A percentile compares a stretch with the other conserved stretches of the same genome.
Evolutionary conservation across 2,329 filamentous ascomycete species (phyloP).

Genomic region (Clarireedia paspali): DNA sequence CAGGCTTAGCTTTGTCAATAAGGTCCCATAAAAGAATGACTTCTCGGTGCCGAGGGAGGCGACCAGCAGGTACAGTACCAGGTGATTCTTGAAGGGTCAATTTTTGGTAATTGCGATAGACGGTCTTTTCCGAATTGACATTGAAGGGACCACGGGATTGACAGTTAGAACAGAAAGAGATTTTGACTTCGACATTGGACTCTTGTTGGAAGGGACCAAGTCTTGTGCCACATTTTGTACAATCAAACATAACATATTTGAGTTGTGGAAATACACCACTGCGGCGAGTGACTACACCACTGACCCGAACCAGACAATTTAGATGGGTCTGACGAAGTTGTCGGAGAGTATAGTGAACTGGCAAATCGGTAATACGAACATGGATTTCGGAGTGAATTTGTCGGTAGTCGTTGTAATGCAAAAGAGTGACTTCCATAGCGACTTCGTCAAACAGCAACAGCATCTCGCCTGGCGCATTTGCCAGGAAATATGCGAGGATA

Average conservation of each 20-base stretch:
- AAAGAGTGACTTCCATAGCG: conserved; percentile 89
- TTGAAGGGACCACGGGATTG: conserved; percentile 93
- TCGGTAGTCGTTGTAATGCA: conserved; percentile 96
- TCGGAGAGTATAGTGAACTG: conserved; percentile 88
- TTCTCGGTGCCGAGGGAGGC: conserved; percentile 85
- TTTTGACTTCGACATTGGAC: conserved; percentile 91
- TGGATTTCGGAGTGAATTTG: conserved; percentile 97
- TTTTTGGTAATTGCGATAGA: conserved; percentile 98
- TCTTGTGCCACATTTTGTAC: conserved; percentile 83
- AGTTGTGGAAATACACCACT: conserved; percentile 95
- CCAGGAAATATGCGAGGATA: conserved; percentile 89
- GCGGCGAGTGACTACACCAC: conserved; percentile 87
- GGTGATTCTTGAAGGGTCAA: conserved; percentile 95
- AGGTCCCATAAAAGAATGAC: conserved; percentile 95
- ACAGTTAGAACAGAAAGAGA: conserved; percentile 93
- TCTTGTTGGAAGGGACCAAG: conserved; percentile 97
- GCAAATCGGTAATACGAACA: conserved; percentile 90
- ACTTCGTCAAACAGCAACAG: conserved; percentile 95
- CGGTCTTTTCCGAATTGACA: conserved; percentile 92
- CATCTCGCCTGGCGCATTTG: conserved; percentile 91
- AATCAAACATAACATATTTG: conserved; percentile 98
- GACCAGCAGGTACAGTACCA: conserved; percentile 91
- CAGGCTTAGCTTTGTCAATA: conserved; percentile 93
- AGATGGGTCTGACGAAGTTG: conserved; percentile 92
- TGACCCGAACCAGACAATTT: conserved; percentile 90